Evolutionary conservation across 371 early-diverging fungal genomes (phyloP).

Genomic region (Apophysomyces elegans): DNA sequence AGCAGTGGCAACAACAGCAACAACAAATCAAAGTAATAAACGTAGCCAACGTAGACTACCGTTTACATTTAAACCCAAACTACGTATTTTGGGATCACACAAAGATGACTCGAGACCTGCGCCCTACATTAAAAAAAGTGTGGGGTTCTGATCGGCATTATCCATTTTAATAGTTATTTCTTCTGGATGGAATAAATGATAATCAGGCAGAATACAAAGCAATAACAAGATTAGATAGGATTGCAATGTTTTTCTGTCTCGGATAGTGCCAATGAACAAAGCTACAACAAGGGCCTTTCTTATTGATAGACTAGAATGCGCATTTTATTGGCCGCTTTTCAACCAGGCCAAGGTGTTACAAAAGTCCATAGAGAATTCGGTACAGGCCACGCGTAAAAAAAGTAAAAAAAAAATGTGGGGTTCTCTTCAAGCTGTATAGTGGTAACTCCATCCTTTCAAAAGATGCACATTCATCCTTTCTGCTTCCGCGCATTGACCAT

Average conservation of each 20-base stretch:
- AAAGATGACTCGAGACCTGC: constrained; percentile 1
- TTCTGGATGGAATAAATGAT: too few species aligned
- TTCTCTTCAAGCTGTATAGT: not conserved
- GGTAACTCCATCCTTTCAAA: not conserved
- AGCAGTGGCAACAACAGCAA: not conserved
- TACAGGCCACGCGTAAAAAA: not conserved
- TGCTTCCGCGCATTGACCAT: constrained; percentile 8
- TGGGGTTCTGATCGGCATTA: constrained; percentile 10
- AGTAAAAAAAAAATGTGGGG: not conserved
- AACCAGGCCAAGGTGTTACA: constrained; percentile 1
- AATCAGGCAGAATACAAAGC: too few species aligned
- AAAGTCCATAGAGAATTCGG: not conserved
- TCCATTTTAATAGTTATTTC: not conserved
- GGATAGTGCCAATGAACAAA: not conserved
- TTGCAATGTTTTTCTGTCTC: not conserved
- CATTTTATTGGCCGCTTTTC: not conserved
- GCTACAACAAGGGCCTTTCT: not conserved
- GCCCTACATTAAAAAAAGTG: not conserved
- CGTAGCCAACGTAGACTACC: constrained; percentile 2
- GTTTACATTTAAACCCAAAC: constrained; percentile 1
- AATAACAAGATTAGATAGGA: too few species aligned
- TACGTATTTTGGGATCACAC: not conserved
- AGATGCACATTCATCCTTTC: not conserved
- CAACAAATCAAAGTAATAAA: not conserved
- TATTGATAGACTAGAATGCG: not conserved